Conservation (phyloP, 306 rosid genomes). For the Leucaena leucocephala region DNA sequence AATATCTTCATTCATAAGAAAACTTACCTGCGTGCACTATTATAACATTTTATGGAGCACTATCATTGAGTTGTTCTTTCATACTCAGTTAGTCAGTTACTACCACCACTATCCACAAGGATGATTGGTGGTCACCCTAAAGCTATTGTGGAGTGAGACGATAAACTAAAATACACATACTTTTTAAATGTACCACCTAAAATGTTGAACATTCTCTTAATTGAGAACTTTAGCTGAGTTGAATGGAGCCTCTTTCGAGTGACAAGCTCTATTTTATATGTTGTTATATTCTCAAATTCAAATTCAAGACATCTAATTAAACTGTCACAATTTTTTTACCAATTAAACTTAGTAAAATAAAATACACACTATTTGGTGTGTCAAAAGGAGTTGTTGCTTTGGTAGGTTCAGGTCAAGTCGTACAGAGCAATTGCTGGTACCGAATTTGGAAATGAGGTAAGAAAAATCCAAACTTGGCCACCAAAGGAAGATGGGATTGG, state of each 20-base stretch:
- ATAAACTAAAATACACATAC: conserved; percentile 29
- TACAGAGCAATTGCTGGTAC: conserved; percentile 49
- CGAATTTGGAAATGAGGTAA: conserved; percentile 51
- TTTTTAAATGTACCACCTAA: too few species aligned
- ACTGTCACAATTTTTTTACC: too few species aligned
- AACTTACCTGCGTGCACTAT: conserved; percentile 15
- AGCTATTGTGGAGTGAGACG: conserved; percentile 37
- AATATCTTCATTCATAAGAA: conserved; percentile 20
- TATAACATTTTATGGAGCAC: not conserved
- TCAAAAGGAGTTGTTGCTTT: conserved; percentile 33
- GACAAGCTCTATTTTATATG: too few species aligned
- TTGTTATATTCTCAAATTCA: too few species aligned
- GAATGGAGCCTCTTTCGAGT: too few species aligned
- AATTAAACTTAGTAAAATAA: too few species aligned
- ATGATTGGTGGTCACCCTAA: conserved; percentile 46
- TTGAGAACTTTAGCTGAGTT: too few species aligned
- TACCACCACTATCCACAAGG: conserved; percentile 18
- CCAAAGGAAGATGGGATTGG: conserved; percentile 55
- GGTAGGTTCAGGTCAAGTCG: conserved; percentile 60
- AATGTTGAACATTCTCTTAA: too few species aligned
- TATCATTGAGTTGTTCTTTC: not conserved
- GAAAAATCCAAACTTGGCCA: conserved; percentile 60
- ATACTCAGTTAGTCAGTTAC: conserved; percentile 9
- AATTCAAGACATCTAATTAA: too few species aligned
- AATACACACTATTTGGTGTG: conserved; percentile 16